phyloP scores from a whole-genome alignment of 2,329 filamentous ascomycete species.

The Colletotrichum filicis region DNA sequence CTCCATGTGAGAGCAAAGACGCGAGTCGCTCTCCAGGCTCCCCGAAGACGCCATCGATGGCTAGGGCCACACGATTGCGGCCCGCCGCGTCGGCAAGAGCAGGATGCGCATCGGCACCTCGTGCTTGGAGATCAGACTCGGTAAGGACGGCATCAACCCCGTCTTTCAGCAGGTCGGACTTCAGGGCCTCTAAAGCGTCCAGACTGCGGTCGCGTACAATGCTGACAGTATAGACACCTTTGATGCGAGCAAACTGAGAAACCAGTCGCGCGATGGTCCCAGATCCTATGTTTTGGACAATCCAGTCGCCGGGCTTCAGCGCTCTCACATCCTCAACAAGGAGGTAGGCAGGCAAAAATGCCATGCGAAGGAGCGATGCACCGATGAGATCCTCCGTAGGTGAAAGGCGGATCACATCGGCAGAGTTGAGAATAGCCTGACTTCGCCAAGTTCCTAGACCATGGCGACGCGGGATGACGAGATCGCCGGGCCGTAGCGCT shows the following conservation, averaged over 20 bases:
- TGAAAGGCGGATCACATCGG: not conserved
- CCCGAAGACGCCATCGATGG: constrained; percentile 37
- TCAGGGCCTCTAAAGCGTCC: not conserved
- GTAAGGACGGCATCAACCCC: constrained; percentile 32
- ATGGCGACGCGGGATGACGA: constrained; percentile 29
- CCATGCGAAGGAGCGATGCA: constrained; percentile 37
- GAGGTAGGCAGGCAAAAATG: constrained; percentile 37
- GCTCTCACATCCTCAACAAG: constrained; percentile 35
- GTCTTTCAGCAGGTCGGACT: not conserved
- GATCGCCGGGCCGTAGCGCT: constrained; percentile 23
- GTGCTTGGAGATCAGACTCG: constrained; percentile 29
- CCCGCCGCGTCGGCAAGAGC: not conserved
- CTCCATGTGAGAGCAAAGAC: constrained; percentile 31
- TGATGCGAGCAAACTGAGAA: constrained; percentile 37
- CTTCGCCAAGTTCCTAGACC: constrained; percentile 39
- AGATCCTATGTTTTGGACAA: constrained; percentile 39
- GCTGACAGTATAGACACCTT: constrained; percentile 28
- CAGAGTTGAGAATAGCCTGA: constrained; percentile 33
- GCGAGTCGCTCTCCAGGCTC: constrained; percentile 29
- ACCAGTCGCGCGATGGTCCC: constrained; percentile 37
- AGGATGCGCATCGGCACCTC: not conserved
- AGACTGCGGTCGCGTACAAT: constrained; percentile 37
- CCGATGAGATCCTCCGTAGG: constrained; percentile 22
- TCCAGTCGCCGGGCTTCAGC: constrained; percentile 38
- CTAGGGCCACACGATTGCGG: constrained; percentile 25